Evolutionary conservation across 352 stramenopile species (phyloP).

Genomic region (Phytopythium sindhum): DNA sequence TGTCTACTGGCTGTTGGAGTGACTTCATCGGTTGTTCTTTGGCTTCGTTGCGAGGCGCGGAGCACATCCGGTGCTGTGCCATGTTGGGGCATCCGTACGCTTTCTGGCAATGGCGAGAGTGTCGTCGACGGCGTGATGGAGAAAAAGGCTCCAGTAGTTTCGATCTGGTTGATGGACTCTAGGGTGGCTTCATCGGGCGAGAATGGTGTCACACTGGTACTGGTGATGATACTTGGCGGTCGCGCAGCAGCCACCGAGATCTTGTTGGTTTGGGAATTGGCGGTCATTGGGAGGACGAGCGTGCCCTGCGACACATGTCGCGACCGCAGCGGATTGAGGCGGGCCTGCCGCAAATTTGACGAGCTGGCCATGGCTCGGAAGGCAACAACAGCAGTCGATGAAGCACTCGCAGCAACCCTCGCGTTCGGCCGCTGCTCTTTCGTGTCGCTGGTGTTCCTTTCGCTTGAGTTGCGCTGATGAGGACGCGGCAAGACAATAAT

Average conservation of each 20-base stretch:
- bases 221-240: not conserved
- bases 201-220: conserved; percentile 1
- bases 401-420: not conserved
- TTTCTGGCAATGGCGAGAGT: not conserved
- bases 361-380: conserved; percentile 1
- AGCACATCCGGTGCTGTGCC: not conserved
- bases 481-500: not conserved
- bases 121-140: not conserved
- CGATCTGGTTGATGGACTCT: not conserved
- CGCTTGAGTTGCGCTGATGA: not conserved
- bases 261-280: not conserved
- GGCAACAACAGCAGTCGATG: not conserved
- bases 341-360: not conserved
- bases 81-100: not conserved
- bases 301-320: conserved; percentile 7
- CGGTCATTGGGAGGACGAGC: not conserved
- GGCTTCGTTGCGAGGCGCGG: not conserved
- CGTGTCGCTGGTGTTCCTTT: not conserved
- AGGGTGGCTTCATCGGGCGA: not conserved
- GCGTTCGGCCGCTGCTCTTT: not conserved
- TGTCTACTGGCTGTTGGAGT: conserved; percentile 1
- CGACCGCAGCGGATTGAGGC: conserved; percentile 8
- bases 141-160: not conserved
- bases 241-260: conserved; percentile 5
- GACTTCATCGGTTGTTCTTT: not conserved